Evolutionary conservation across 768 basidiomycete species (phyloP), one percentile per base, ranked within the genome.

Genomic region (Crassisporium funariophilum): DNA sequence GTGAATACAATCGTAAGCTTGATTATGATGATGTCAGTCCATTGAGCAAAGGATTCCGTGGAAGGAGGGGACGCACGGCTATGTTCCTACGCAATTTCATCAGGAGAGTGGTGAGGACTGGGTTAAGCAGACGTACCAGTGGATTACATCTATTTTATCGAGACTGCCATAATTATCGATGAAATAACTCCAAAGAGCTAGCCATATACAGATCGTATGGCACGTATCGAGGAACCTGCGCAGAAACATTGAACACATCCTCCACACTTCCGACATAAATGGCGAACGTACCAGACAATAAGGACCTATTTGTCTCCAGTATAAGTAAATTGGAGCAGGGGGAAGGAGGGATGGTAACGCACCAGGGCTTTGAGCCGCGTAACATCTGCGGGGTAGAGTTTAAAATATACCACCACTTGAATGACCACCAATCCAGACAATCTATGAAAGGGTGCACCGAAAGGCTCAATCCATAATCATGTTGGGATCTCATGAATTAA

Each of bases 121-220:
- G 6, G 27, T 41, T 17, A 22, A n/a, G 40, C n/a, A n/a, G 20
- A 44, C 46, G n/a, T 29, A 72, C 72, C 68, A 69, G 17, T 69
- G 63, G 25, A 76, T 72, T 7, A 47, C 44, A 25, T 71, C 61
- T 12, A 71, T 66, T 12, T 45, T 44, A 1, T 49, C 48, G 2
- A 39, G 6, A 6, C 56, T 20, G 2, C 69, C 71, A 47, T 65
- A 72, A 27, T 66, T 46, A 0, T 40, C 42, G 20, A 74, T 70
- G 5, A 73, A 46, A 47, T 72, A 73, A 22, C 68, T 55, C 71
- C 74, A 77, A 9, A 72, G 47, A 3, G 70, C 60, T 4, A 58
- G 50, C 65, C 70, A 72, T 20, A 75, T 68, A 44, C 71, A 62
- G 11, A 49, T 52, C 0, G 71, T 73, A 47, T 76, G 75, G 1